Evolutionary conservation across 2,329 filamentous ascomycete genomes (phyloP).

Genomic region (Colletotrichum sp.): DNA sequence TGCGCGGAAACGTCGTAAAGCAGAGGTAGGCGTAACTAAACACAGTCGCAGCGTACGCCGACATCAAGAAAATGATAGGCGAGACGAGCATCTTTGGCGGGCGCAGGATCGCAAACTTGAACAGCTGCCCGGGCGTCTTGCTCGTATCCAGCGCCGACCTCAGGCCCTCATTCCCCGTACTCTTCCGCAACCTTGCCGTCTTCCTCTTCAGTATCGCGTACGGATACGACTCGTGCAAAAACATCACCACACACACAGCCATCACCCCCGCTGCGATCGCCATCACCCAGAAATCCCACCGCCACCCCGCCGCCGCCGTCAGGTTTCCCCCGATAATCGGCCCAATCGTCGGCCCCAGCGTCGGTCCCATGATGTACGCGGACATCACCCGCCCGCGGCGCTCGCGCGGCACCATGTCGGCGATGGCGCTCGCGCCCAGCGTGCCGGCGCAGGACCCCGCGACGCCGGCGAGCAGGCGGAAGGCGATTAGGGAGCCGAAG

Average conservation of each 20-base stretch:
- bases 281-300: slow-evolving; percentile 68
- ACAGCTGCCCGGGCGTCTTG: slow-evolving; percentile 27
- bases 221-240: slow-evolving; percentile 35
- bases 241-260: slow-evolving; percentile 25
- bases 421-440: slow-evolving; percentile 56
- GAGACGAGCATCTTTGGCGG: slow-evolving; percentile 56
- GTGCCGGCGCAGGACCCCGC: slow-evolving; percentile 59
- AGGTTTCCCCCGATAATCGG: slow-evolving; percentile 62
- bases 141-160: slow-evolving; percentile 8
- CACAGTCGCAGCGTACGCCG: slow-evolving; percentile 39
- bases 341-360: slow-evolving; percentile 40
- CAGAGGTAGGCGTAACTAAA: slow-evolving; percentile 41
- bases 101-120: slow-evolving; percentile 41
- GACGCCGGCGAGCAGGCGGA: slow-evolving; percentile 57
- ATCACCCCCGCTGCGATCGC: slow-evolving; percentile 51
- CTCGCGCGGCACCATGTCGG: slow-evolving; percentile 36
- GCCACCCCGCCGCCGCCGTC: slow-evolving; percentile 63
- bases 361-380: slow-evolving; percentile 61
- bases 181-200: slow-evolving; percentile 31
- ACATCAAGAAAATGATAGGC: slow-evolving; percentile 55
- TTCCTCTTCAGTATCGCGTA: slow-evolving; percentile 33
- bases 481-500: slow-evolving; percentile 46
- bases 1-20: slow-evolving; percentile 43
- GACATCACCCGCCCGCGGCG: slow-evolving; percentile 49
- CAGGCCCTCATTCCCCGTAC: slow-evolving; percentile 34